Evolutionary conservation across 2,329 filamentous ascomycete species (phyloP).

Genomic region (Aspergillus sergii): DNA sequence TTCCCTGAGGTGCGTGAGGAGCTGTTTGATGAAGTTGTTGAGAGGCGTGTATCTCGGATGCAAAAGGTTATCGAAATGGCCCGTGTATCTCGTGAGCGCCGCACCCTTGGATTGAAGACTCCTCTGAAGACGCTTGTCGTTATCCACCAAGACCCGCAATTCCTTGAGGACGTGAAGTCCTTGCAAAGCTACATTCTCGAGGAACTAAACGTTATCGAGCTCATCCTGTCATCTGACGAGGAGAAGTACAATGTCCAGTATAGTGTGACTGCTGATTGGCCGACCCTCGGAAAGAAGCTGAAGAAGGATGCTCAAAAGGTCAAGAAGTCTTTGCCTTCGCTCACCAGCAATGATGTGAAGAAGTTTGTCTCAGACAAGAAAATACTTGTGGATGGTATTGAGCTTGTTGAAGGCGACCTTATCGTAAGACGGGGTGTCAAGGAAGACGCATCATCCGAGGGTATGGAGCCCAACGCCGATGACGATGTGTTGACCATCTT

Average conservation of each 20-base stretch:
- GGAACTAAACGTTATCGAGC: conserved; percentile 85
- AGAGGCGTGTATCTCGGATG: conserved; percentile 87
- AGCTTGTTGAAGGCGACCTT: conserved; percentile 78
- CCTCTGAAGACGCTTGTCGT: conserved; percentile 88
- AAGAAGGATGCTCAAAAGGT: conserved; percentile 93
- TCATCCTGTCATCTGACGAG: conserved; percentile 84
- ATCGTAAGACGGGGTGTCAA: conserved; percentile 78
- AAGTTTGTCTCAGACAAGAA: conserved; percentile 71
- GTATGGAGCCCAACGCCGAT: conserved; percentile 84
- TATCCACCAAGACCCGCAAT: conserved; percentile 79
- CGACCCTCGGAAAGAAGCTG: conserved; percentile 91
- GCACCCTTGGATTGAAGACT: conserved; percentile 83
- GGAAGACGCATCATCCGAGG: conserved; percentile 69
- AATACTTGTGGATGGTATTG: conserved; percentile 83
- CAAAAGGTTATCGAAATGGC: conserved; percentile 93
- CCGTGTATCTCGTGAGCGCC: conserved; percentile 81
- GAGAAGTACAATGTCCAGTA: conserved; percentile 91
- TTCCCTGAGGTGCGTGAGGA: conserved; percentile 89
- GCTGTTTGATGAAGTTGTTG: conserved; percentile 82
- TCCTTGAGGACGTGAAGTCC: conserved; percentile 82
- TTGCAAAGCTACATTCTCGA: conserved; percentile 87
- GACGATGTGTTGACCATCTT: conserved; percentile 88
- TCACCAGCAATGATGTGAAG: conserved; percentile 81
- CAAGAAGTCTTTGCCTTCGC: conserved; percentile 80
- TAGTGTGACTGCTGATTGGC: conserved; percentile 88